Conservation (phyloP, 164 flowering plant species). For the Annona squamosa region DNA sequence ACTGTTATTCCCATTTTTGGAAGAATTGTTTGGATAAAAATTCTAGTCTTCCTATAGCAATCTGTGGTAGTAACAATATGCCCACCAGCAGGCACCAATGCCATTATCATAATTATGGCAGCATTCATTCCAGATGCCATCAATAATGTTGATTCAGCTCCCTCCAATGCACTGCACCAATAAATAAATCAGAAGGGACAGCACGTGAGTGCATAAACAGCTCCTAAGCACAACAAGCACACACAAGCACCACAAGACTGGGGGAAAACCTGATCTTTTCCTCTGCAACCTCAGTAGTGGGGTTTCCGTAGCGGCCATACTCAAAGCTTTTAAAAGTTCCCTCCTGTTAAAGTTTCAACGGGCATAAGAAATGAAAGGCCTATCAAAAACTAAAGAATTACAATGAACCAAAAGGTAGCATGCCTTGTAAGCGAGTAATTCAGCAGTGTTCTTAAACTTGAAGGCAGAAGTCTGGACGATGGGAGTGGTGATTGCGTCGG, state of each 20-base stretch:
- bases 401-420: neutral
- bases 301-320: neutral
- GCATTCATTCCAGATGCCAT: constrained; percentile 98
- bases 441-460: constrained; percentile 74
- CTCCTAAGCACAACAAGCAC: neutral
- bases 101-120: constrained; percentile 70
- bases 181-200: constrained; percentile 4
- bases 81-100: constrained; percentile 92
- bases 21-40: constrained; percentile 74
- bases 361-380: neutral
- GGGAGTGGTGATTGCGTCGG: constrained; percentile 95
- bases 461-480: constrained; percentile 91
- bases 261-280: constrained; percentile 69
- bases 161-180: constrained; percentile 76
- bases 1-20: constrained; percentile 92
- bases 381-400: neutral
- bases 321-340: neutral
- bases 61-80: constrained; percentile 94
- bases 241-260: neutral
- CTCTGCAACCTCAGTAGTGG: constrained; percentile 65
- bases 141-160: constrained; percentile 85
- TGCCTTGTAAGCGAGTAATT: constrained; percentile 94
- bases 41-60: constrained; percentile 86
- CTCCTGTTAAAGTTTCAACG: neutral
- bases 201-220: neutral